phyloP scores from a whole-genome alignment of 345 rosid genomes.

The Laguncularia racemosa region DNA sequence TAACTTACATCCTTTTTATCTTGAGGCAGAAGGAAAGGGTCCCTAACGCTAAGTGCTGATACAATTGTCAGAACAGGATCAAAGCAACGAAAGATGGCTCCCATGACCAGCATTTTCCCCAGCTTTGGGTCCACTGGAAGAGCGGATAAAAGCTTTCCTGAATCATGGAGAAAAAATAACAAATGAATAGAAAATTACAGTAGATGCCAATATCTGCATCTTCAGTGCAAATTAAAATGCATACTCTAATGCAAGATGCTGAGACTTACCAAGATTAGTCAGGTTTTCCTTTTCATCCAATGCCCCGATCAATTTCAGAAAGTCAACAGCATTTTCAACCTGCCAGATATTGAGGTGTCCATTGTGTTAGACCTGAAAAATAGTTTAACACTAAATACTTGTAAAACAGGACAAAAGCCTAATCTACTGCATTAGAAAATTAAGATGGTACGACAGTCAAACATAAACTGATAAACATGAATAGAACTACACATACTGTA shows the following conservation, averaged over 20 bases:
- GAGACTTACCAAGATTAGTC: slow-evolving; percentile 82
- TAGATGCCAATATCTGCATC: background rate
- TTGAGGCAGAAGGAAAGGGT: slow-evolving; percentile 97
- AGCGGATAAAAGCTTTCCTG: slow-evolving; percentile 78
- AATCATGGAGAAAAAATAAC: slow-evolving; percentile 1
- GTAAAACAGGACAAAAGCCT: no score
- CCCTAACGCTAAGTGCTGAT: slow-evolving; percentile 94
- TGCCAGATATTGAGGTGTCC: slow-evolving; percentile 22
- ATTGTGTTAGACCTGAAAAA: background rate
- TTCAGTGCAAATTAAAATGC: background rate
- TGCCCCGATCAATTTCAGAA: slow-evolving; percentile 89
- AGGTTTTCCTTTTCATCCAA: slow-evolving; percentile 86
- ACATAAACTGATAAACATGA: no score
- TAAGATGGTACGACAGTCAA: no score
- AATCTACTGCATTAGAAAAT: no score
- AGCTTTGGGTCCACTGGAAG: slow-evolving; percentile 99
- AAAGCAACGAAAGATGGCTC: slow-evolving; percentile 87
- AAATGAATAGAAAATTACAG: slow-evolving; percentile 1
- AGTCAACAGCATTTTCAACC: slow-evolving; percentile 94
- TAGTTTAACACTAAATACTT: no score
- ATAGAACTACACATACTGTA: no score
- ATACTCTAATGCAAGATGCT: slow-evolving; percentile 8
- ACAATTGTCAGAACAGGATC: slow-evolving; percentile 89
- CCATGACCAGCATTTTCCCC: slow-evolving; percentile 98
- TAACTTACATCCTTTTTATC: slow-evolving; percentile 89